A percentile compares a stretch with the other conserved stretches of the same genome.
Conservation (phyloP, 768 basidiomycete species). For the Cubamyces sp. region DNA sequence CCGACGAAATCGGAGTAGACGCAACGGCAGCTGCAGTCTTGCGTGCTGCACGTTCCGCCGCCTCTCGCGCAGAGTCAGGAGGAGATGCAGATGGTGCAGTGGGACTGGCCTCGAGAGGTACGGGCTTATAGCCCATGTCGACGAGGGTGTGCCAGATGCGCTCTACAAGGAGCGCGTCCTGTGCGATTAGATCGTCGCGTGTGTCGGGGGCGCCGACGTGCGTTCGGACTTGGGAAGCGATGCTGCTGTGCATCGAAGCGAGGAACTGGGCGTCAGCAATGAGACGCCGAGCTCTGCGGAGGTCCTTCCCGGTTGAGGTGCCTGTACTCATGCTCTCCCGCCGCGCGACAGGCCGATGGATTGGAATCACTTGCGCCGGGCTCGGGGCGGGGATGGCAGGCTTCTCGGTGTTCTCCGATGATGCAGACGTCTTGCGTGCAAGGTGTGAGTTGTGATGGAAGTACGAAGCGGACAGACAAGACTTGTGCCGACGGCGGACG, state of each 20-base stretch:
- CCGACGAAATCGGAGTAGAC: neutral
- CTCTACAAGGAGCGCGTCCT: slow-evolving; percentile 40
- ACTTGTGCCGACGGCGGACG: slow-evolving; percentile 39
- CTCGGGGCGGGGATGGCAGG: neutral
- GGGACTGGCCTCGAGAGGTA: slow-evolving; percentile 7
- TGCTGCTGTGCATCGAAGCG: slow-evolving; percentile 41
- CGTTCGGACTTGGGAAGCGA: slow-evolving; percentile 31
- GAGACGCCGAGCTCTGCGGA: slow-evolving; percentile 32
- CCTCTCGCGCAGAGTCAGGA: neutral
- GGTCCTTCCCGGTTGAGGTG: slow-evolving; percentile 33
- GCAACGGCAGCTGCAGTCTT: slow-evolving; percentile 13
- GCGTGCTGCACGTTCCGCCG: slow-evolving; percentile 2
- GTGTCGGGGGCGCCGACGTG: neutral
- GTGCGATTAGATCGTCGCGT: slow-evolving; percentile 28
- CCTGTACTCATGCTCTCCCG: slow-evolving; percentile 27
- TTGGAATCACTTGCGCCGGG: neutral
- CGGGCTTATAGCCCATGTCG: slow-evolving; percentile 37
- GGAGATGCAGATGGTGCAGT: neutral
- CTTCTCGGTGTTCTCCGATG: neutral
- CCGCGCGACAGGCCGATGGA: slow-evolving; percentile 7
- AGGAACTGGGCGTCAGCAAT: slow-evolving; percentile 42
- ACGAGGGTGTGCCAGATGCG: slow-evolving; percentile 38
- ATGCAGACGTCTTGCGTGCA: slow-evolving; percentile 1
- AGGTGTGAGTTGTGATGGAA: slow-evolving; percentile 22
- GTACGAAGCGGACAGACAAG: slow-evolving; percentile 33